Evolutionary conservation across 1,284 basidiomycete genomes (phyloP), one percentile per base, ranked within the genome.

Genomic region (Sparassis latifolia): DNA sequence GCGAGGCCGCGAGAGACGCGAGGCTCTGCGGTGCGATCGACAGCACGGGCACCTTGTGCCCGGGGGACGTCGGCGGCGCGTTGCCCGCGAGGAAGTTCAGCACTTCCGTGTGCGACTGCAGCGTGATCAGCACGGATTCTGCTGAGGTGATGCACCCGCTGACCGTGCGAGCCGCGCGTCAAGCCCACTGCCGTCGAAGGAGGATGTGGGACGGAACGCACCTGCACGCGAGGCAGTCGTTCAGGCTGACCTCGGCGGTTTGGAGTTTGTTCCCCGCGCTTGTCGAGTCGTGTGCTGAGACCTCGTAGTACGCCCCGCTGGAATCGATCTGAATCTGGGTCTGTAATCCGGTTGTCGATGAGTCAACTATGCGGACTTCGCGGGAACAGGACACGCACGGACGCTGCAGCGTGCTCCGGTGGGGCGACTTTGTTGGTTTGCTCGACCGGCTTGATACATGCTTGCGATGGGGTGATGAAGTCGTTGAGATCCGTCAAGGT

Each of bases 121-220:
- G 80, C n/a, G 92, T 94, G 65, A 99, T 97, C 52, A 99, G 80
- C 37, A 99, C 87, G 10, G 92, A 96, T 75, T 99, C 96, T 35
- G 96, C 96, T 44, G 94, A 97, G 2, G 96, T 99, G 62, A 99
- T 98, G 64, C 96, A 99, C 1, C 96, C 96, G 55, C 94, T 97
- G 59, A 2, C 30, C 29, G 47, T 50, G 42, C 40, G 40, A 42
- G 35, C 20, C 27, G 9, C 40, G 6, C 40, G 40, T 28, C 6
- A 27, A 12, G 40, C 27, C 40, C 28, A 20, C 20, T 10, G 9
- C 5, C 40, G 9, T 42, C 5, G 9, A 9, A 9, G 7, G 20
- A 1, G 6, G 7, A 37, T 6, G 40, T 35, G 31, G 29, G 31
- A 29, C 10, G 41, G 47, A 10, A 69, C 80, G 44, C 60, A 84